Evolutionary conservation across 331 rosid species (phyloP), one percentile per base, ranked within the genome.

Genomic region (Pyracantha coccinea): DNA sequence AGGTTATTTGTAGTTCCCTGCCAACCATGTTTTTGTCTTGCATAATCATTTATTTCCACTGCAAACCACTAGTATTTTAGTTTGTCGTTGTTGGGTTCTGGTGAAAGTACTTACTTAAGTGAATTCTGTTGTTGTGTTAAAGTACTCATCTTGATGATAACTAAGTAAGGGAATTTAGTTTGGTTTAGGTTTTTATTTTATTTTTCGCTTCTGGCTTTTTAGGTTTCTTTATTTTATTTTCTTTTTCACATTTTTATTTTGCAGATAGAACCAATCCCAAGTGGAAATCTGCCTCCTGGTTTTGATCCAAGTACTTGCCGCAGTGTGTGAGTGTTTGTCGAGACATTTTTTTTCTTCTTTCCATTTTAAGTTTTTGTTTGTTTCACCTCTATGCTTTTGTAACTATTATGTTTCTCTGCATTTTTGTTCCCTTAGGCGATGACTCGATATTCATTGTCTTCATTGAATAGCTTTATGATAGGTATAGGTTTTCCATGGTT

Each of bases 301-400:
- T 94, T 94, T 88, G 99, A 94, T 92, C 99, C 99, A 79, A 94
- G 99, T 79, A 88, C 97, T 82, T 94, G 99, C 96, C 99, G 99
- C 91, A 92, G 99, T 88, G 99, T 94, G 99, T 94, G 92, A 94
- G 99, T 94, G 89, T 83, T 80, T 92, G 91, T 71, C 82, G 81
- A 76, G 91, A 79, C 81, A 54, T 47, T 83, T 80, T 71, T 74
- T n/a, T 47, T 33, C 29, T 28, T 38, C 14, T 38, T 32, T 44
- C 8, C 10, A 6, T 23, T 59, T 58, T 44, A 4, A 25, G 68
- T 71, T 72, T 32, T 58, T n/a, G 20, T 71, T 20, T 24, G 62
- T 73, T 52, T 45, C 68, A 73, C 68, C 31, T 28, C 74, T 76
- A 60, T 69, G 69, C 78, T 69, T 78, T 20, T 83, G 73, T 38